Evolutionary conservation across 495 filamentous ascomycete species (phyloP), one percentile per base, ranked within the genome.

Genomic region (Trichoderma gamsii): DNA sequence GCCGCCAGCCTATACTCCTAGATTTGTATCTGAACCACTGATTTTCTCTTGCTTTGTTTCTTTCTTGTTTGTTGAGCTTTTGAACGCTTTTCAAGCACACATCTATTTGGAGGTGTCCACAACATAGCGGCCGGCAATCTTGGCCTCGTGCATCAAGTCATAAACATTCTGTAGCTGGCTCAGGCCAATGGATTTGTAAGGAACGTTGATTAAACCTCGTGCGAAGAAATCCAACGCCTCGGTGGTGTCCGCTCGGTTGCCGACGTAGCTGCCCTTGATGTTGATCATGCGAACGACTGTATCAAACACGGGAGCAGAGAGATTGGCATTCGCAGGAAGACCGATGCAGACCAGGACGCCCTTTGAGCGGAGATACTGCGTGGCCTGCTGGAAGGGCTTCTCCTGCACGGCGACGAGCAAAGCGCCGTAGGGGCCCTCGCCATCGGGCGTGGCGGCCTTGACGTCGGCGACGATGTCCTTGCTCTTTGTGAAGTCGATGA

Each of bases 241-340:
- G 16, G 86, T 81, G 0, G 85, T 89, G 73, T 98, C 94, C 75
- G 90, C 86, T 59, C 91, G 86, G 77, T 94, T 97, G 52, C 93
- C 93, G 69, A 97, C 93, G 74, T 97, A 97, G 70, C 87, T 90
- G 56, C 93, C 93, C 82, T 91, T 92, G 84, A 98, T 97, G 70
- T 79, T 89, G 78, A 97, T 89, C 92, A 97, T 96, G 69, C 81
- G 75, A 70, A 93, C 84, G 32, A 97, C 93, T 3, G 89, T 90
- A 70, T 90, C 85, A 75, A 97, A 95, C 29, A 97, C 92, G 11
- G 91, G 89, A 4, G 93, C 93, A 68, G 85, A 85, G 63, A 97
- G 83, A 75, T 80, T 91, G 3, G 93, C 93, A 59, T 84, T 79
- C 1, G 90, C 89, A 0, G 93, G 93, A 13, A 97, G 78, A 67